Percentiles rank a stretch among this genome's conserved stretches.
Evolutionary conservation across 768 basidiomycete genomes (phyloP).

Genomic region (Podaxis sp.): DNA sequence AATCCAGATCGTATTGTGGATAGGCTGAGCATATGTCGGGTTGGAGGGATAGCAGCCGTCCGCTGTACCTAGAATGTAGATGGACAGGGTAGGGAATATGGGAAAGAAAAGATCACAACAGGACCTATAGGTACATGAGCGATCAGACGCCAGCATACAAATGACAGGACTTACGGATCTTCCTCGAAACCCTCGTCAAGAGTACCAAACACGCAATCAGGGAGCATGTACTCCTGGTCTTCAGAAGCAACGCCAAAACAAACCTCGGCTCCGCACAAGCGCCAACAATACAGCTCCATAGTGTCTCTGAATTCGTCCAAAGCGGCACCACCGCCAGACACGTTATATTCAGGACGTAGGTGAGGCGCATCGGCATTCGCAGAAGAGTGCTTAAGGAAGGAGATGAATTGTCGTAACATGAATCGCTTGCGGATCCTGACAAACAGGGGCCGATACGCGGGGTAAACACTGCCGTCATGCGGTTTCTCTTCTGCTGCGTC

Average conservation of each 20-base stretch:
- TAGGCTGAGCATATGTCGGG: slow-evolving; percentile 17
- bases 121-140: slow-evolving; percentile 28
- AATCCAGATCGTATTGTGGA: slow-evolving; percentile 31
- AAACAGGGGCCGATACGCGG: slow-evolving; percentile 29
- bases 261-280: slow-evolving; percentile 45
- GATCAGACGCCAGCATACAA: neutral
- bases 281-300: slow-evolving; percentile 48
- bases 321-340: slow-evolving; percentile 10
- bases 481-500: slow-evolving; percentile 19
- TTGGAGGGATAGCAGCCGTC: slow-evolving; percentile 16
- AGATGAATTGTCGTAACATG: slow-evolving; percentile 30
- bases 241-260: slow-evolving; percentile 53
- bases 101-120: slow-evolving; percentile 55
- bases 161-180: slow-evolving; percentile 33
- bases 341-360: slow-evolving; percentile 11
- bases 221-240: slow-evolving; percentile 54
- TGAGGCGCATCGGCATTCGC: slow-evolving; percentile 13
- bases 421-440: slow-evolving; percentile 29
- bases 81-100: slow-evolving; percentile 47
- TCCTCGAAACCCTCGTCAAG: slow-evolving; percentile 49
- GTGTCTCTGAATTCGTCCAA: slow-evolving; percentile 27
- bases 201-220: slow-evolving; percentile 52
- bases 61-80: slow-evolving; percentile 48
- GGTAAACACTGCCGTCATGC: slow-evolving; percentile 23
- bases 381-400: slow-evolving; percentile 29